These are phyloP conservation scores for Dipodascus geniculatus DNA, from an alignment of 805 yeast species.

Conservation along the genomic window DNA sequence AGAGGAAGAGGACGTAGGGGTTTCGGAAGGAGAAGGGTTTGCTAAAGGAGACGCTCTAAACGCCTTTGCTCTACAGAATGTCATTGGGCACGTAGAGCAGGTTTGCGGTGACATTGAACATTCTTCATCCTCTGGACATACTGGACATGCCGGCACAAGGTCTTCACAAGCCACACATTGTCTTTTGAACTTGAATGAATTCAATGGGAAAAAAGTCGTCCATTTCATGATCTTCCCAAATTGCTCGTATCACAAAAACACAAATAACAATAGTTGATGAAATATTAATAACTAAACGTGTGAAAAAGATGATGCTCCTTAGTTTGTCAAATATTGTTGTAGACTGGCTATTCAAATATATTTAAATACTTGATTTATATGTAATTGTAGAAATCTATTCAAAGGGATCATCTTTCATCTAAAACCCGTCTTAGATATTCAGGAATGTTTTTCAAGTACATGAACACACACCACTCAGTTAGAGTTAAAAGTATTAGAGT, in stretches of 20 bases:
- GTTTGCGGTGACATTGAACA: conserved; percentile 47
- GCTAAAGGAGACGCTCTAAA: conserved; percentile 7
- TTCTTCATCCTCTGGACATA: conserved; percentile 38
- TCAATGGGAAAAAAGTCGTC: not conserved
- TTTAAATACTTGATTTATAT: too few relatives aligned
- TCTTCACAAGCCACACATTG: conserved; percentile 2
- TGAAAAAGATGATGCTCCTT: too few relatives aligned
- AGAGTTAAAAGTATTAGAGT: not conserved
- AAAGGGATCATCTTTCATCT: too few relatives aligned
- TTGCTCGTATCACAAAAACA: too few relatives aligned
- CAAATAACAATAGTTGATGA: not conserved
- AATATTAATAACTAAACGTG: too few relatives aligned
- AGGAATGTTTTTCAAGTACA: not conserved
- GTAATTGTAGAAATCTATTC: too few relatives aligned
- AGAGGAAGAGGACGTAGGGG: conserved; percentile 7
- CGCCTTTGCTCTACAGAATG: conserved; percentile 31
- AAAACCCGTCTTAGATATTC: not conserved
- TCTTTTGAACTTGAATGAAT: not conserved
- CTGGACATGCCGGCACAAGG: conserved; percentile 37
- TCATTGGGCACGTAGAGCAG: conserved; percentile 44
- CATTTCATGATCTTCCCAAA: not conserved
- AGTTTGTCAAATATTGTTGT: not conserved
- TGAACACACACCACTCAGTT: not conserved
- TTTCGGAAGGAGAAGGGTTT: conserved; percentile 18
- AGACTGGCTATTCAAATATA: not conserved